A percentile compares a stretch with the other conserved stretches of the same genome.
Evolutionary conservation across 495 filamentous ascomycete genomes (phyloP).

Genomic region (Aspergillus nanangensis): DNA sequence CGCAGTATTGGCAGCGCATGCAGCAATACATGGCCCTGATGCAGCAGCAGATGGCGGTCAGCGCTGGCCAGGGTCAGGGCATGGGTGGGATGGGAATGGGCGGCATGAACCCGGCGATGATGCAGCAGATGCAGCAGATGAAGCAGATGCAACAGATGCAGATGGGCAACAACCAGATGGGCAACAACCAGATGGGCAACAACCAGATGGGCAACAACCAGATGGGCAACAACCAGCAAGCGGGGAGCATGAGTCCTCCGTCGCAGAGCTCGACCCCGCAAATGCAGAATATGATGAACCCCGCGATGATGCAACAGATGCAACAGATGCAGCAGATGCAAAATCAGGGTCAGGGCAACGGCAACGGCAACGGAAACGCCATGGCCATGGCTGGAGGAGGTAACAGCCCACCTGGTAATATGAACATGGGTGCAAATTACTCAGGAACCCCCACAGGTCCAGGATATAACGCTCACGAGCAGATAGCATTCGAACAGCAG

Average conservation of each 20-base stretch:
- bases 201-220: constrained; percentile 72
- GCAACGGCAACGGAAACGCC: too few species aligned
- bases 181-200: too few species aligned
- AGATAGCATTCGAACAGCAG: constrained; percentile 80
- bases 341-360: constrained; percentile 32
- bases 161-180: constrained; percentile 40
- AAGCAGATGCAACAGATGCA: constrained; percentile 73
- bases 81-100: constrained; percentile 61
- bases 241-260: constrained; percentile 43
- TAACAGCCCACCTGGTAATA: constrained; percentile 8
- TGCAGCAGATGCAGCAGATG: constrained; percentile 81
- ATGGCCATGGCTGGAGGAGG: constrained; percentile 11
- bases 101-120: constrained; percentile 74
- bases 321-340: constrained; percentile 58
- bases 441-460: constrained; percentile 38
- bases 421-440: constrained; percentile 24
- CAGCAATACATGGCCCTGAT: constrained; percentile 93
- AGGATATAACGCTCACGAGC: constrained; percentile 68
- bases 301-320: constrained; percentile 74
- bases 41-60: constrained; percentile 69
- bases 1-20: constrained; percentile 95
- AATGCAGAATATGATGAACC: constrained; percentile 52
- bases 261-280: constrained; percentile 41
- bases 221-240: constrained; percentile 46
- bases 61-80: constrained; percentile 34